A percentile compares a stretch with the other conserved stretches of the same genome.
phyloP scores from a whole-genome alignment of 2,329 filamentous ascomycete genomes.

The Colletotrichum sidae region DNA sequence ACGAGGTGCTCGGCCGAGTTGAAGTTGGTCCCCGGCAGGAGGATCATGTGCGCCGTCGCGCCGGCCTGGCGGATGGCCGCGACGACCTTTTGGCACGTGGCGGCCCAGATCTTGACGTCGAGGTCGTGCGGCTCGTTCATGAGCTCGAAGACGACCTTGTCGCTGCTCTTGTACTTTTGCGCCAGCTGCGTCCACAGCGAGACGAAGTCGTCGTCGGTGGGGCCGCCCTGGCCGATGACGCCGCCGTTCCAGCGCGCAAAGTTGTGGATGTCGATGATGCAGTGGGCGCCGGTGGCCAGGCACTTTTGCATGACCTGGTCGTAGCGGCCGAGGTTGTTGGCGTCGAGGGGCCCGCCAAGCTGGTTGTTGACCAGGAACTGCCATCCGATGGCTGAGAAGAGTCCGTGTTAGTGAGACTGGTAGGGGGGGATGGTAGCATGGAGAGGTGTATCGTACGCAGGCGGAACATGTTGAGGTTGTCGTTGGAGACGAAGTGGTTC shows the following conservation, averaged over 20 bases:
- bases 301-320: slow-evolving; percentile 68
- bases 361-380: slow-evolving; percentile 68
- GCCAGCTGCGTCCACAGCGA: slow-evolving; percentile 70
- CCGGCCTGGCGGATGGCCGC: slow-evolving; percentile 73
- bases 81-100: slow-evolving; percentile 71
- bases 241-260: slow-evolving; percentile 70
- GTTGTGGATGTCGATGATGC: slow-evolving; percentile 71
- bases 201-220: slow-evolving; percentile 68
- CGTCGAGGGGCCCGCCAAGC: slow-evolving; percentile 61
- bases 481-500: slow-evolving; percentile 65
- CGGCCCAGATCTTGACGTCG: slow-evolving; percentile 68
- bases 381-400: slow-evolving; percentile 55
- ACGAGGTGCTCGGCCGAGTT: slow-evolving; percentile 62
- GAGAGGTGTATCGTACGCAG: slow-evolving; percentile 38
- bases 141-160: slow-evolving; percentile 70
- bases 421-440: neutral
- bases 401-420: slow-evolving; percentile 48
- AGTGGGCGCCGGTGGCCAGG: slow-evolving; percentile 65
- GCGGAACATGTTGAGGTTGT: slow-evolving; percentile 66
- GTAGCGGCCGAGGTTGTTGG: slow-evolving; percentile 61
- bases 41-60: slow-evolving; percentile 72
- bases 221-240: slow-evolving; percentile 75
- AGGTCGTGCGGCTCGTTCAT: slow-evolving; percentile 78
- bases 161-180: slow-evolving; percentile 64
- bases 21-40: slow-evolving; percentile 73